These are phyloP conservation scores for Singerocomus inundabilis DNA, from an alignment of 1,284 basidiomycete genomes.

Conservation along the genomic window DNA sequence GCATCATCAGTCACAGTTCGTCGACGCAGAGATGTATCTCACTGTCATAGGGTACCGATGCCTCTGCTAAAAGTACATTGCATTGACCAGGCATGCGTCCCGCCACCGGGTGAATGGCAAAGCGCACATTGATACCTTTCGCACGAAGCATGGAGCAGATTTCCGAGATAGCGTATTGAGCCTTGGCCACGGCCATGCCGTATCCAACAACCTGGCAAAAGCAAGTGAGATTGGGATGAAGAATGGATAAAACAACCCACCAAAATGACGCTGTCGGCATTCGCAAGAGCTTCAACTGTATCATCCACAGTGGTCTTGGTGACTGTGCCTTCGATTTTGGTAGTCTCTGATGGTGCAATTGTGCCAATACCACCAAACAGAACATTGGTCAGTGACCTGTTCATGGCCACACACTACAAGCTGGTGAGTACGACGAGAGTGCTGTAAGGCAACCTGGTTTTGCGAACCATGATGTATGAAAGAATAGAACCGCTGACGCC, in stretches of 20 bases:
- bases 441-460: slow-evolving; percentile 10
- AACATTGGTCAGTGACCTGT: slow-evolving; percentile 75
- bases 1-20: slow-evolving; percentile 3
- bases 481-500: slow-evolving; percentile 87
- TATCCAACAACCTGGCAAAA: slow-evolving; percentile 71
- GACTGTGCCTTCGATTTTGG: slow-evolving; percentile 78
- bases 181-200: slow-evolving; percentile 88
- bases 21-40: slow-evolving; percentile 27
- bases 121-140: slow-evolving; percentile 73
- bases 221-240: slow-evolving; percentile 3
- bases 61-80: slow-evolving; percentile 83
- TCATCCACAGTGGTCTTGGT: slow-evolving; percentile 78
- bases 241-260: slow-evolving; percentile 37
- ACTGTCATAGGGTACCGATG: slow-evolving; percentile 88
- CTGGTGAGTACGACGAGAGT: slow-evolving; percentile 10
- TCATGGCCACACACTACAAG: slow-evolving; percentile 82
- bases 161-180: slow-evolving; percentile 83
- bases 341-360: slow-evolving; percentile 50
- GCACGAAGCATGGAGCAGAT: slow-evolving; percentile 69
- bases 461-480: slow-evolving; percentile 83
- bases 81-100: slow-evolving; percentile 85
- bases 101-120: slow-evolving; percentile 64
- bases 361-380: slow-evolving; percentile 77
- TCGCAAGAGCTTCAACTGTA: slow-evolving; percentile 69
- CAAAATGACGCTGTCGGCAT: slow-evolving; percentile 82